These are phyloP conservation scores for Apiotrichum veenhuisii DNA, from an alignment of 1,284 basidiomycete species.

Conservation along the genomic window DNA sequence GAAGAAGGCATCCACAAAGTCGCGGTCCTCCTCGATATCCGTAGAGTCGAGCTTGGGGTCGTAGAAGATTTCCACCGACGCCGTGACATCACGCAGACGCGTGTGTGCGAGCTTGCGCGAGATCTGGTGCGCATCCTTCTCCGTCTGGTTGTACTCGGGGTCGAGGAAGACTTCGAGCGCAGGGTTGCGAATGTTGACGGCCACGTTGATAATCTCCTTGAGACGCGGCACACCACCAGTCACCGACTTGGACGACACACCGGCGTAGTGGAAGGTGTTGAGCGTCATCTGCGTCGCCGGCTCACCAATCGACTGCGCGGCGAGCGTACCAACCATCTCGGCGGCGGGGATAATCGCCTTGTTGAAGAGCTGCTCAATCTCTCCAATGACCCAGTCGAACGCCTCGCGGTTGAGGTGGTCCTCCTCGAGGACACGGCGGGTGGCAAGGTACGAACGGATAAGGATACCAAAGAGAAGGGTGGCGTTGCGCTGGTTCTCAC, in stretches of 20 bases:
- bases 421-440: slow-evolving; percentile 77
- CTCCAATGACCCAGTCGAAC: slow-evolving; percentile 96
- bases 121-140: slow-evolving; percentile 51
- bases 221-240: slow-evolving; percentile 96
- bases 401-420: slow-evolving; percentile 83
- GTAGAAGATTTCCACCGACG: slow-evolving; percentile 96
- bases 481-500: slow-evolving; percentile 80
- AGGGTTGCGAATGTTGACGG: slow-evolving; percentile 97
- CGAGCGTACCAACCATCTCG: slow-evolving; percentile 98
- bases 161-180: slow-evolving; percentile 87
- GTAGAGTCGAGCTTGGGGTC: slow-evolving; percentile 90
- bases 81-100: slow-evolving; percentile 88
- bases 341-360: slow-evolving; percentile 86
- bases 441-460: slow-evolving; percentile 78
- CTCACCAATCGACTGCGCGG: slow-evolving; percentile 98
- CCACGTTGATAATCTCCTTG: slow-evolving; percentile 99
- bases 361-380: slow-evolving; percentile 93
- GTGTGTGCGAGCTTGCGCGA: slow-evolving; percentile 71
- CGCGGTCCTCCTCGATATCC: slow-evolving; percentile 90
- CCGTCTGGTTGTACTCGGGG: slow-evolving; percentile 72
- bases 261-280: slow-evolving; percentile 96
- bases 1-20: slow-evolving; percentile 99
- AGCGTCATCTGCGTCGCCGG: slow-evolving; percentile 99
- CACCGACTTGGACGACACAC: slow-evolving; percentile 96
- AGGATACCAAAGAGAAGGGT: slow-evolving; percentile 92